Conservation (phyloP, 306 rosid species). For the Citrullus colocynthis region DNA sequence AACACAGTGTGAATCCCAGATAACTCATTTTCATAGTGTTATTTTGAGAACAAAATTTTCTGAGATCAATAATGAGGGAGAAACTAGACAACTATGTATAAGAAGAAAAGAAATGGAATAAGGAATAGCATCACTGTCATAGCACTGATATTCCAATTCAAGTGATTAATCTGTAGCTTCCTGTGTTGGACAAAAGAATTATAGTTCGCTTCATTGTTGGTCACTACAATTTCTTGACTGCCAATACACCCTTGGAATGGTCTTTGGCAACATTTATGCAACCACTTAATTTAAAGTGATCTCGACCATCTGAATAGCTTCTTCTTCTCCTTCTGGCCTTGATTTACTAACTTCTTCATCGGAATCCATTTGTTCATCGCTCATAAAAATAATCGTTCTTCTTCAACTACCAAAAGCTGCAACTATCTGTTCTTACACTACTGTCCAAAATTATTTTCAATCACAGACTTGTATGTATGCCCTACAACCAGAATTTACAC, state of each 20-base stretch:
- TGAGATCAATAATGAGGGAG: background rate
- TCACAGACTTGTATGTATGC: background rate
- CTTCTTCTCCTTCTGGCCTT: background rate
- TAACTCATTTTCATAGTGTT: background rate
- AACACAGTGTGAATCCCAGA: background rate
- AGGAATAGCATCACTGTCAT: background rate
- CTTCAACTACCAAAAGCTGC: background rate
- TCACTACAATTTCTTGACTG: background rate
- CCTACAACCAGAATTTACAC: background rate
- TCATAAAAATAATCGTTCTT: background rate
- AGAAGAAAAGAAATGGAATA: background rate
- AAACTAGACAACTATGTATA: background rate
- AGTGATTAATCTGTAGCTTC: background rate
- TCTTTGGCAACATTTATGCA: background rate
- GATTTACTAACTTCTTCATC: background rate
- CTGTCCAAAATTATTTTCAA: background rate
- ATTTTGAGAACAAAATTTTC: background rate
- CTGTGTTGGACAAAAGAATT: background rate
- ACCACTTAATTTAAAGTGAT: background rate
- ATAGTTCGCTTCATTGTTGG: background rate
- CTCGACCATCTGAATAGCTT: background rate
- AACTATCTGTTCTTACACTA: background rate
- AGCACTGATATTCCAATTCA: background rate
- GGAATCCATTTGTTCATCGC: background rate
- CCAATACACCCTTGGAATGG: background rate